phyloP scores from a whole-genome alignment of 2,329 filamentous ascomycete species.

The Rutstroemia sp. region DNA sequence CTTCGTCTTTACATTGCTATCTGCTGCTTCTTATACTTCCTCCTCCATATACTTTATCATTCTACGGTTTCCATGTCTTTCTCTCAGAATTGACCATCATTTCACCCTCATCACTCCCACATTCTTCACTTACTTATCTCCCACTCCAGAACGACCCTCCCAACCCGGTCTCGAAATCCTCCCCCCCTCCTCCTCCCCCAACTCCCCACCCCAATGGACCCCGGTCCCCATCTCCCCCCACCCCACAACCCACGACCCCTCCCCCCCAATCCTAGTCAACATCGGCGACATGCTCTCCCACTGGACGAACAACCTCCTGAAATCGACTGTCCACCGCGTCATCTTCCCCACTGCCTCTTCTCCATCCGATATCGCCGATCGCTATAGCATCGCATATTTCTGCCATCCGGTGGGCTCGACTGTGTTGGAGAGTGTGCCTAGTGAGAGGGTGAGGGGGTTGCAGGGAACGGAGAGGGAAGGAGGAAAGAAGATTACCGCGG shows the following conservation, averaged over 20 bases:
- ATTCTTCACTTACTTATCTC: too few relatives aligned
- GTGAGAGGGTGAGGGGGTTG: constrained; percentile 45
- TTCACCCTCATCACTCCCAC: too few relatives aligned
- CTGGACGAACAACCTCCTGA: constrained; percentile 85
- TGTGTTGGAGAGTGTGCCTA: constrained; percentile 51
- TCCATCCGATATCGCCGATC: constrained; percentile 27
- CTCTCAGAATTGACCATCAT: too few relatives aligned
- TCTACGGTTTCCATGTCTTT: too few relatives aligned
- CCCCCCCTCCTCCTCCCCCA: constrained; percentile 38
- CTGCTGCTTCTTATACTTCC: too few relatives aligned
- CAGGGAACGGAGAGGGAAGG: too few relatives aligned
- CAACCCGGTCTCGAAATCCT: constrained; percentile 84
- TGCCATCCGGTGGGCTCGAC: constrained; percentile 53
- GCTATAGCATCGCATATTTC: constrained; percentile 64
- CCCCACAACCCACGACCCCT: constrained; percentile 44
- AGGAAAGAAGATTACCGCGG: constrained; percentile 51
- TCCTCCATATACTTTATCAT: too few relatives aligned
- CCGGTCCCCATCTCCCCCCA: constrained; percentile 60
- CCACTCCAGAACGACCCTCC: constrained; percentile 51
- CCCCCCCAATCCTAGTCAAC: constrained; percentile 41
- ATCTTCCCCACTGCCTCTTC: constrained; percentile 49
- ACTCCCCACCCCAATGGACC: constrained; percentile 40
- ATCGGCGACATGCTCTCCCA: constrained; percentile 70
- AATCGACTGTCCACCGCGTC: constrained; percentile 84
- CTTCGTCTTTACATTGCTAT: too few relatives aligned